Evolutionary conservation across 371 early-diverging fungal species (phyloP).

Genomic region (Apophysomyces variabilis): DNA sequence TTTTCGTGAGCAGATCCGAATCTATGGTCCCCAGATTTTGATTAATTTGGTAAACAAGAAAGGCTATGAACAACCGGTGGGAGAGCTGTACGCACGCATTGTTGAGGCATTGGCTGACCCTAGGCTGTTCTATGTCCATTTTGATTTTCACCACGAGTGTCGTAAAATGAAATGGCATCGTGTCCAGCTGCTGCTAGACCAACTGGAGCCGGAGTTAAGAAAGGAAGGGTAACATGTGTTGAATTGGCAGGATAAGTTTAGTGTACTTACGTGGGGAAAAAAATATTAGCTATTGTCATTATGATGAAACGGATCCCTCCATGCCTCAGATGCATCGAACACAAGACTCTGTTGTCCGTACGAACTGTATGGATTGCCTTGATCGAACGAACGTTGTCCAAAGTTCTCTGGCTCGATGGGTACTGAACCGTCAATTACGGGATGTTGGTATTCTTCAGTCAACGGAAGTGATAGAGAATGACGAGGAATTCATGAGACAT

Average conservation of each 20-base stretch:
- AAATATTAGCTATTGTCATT: constrained; percentile 21
- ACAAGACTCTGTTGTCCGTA: constrained; percentile 89
- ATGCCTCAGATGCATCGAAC: constrained; percentile 29
- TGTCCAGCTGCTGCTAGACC: constrained; percentile 75
- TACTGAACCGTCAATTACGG: constrained; percentile 69
- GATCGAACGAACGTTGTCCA: constrained; percentile 99
- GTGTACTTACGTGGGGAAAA: neutral
- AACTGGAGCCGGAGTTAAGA: constrained; percentile 65
- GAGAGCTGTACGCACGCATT: constrained; percentile 67
- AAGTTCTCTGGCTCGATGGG: constrained; percentile 76
- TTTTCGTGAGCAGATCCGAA: constrained; percentile 64
- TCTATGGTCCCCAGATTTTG: constrained; percentile 80
- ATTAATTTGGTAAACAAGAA: constrained; percentile 91
- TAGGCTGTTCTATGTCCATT: constrained; percentile 76
- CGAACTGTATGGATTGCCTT: constrained; percentile 99
- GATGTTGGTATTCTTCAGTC: constrained; percentile 64
- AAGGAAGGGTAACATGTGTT: constrained; percentile 60
- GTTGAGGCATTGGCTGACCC: constrained; percentile 56
- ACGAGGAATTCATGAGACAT: constrained; percentile 37
- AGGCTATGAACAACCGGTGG: constrained; percentile 85
- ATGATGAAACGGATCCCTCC: constrained; percentile 19
- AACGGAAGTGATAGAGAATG: constrained; percentile 63
- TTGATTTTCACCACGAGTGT: constrained; percentile 97
- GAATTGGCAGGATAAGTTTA: neutral
- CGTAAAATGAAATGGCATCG: constrained; percentile 86